Conservation (phyloP, 2,329 filamentous ascomycete species). For the Periconia digitata region DNA sequence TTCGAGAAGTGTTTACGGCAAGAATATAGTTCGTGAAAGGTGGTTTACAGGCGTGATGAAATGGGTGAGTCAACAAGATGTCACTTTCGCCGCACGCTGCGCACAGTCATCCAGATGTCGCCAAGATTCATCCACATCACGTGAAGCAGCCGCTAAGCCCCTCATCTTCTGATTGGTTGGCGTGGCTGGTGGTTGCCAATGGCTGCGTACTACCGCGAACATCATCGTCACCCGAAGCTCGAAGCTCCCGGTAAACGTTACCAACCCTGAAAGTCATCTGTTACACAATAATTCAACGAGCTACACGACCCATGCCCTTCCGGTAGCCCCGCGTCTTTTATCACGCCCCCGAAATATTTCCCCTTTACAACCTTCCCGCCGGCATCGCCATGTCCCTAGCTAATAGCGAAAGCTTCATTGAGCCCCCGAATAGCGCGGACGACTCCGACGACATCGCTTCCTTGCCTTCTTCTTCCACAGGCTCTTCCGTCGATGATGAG, state of each 20-base stretch:
- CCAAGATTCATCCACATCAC: slow-evolving; percentile 15
- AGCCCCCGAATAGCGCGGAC: slow-evolving; percentile 30
- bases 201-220: slow-evolving; percentile 9
- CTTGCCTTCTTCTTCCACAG: slow-evolving; percentile 54
- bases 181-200: slow-evolving; percentile 35
- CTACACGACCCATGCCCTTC: slow-evolving; percentile 17
- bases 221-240: slow-evolving; percentile 18
- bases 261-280: slow-evolving; percentile 7
- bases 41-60: background rate
- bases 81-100: slow-evolving; percentile 18
- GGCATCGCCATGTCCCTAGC: slow-evolving; percentile 37
- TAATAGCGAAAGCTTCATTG: slow-evolving; percentile 42
- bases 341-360: background rate
- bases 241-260: slow-evolving; percentile 8
- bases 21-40: background rate
- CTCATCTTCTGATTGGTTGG: slow-evolving; percentile 11
- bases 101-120: slow-evolving; percentile 10
- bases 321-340: slow-evolving; percentile 17
- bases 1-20: too few relatives aligned
- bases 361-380: background rate
- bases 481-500: slow-evolving; percentile 58
- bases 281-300: background rate
- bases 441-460: slow-evolving; percentile 52
- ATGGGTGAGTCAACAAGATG: slow-evolving; percentile 11
- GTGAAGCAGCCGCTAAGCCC: slow-evolving; percentile 17